Base-by-base conservation (phyloP, 2,329 filamentous ascomycete species). In the Cladosporium sp. region DNA sequence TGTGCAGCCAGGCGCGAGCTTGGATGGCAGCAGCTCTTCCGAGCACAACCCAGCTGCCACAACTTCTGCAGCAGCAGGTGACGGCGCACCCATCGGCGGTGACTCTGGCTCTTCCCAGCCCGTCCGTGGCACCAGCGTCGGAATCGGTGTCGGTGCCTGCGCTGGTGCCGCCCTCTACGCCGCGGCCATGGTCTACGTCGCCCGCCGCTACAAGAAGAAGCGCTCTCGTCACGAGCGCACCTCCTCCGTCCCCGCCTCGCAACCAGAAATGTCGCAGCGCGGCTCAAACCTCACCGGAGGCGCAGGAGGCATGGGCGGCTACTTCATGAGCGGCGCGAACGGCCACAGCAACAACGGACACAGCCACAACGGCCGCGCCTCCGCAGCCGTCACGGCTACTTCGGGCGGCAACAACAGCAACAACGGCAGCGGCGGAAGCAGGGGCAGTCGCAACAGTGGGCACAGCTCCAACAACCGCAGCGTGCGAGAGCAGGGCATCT, bases 181-280 rank as follows among this genome's bases (percentile, higher is more conserved):
- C 63, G 88, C 86, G 11, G 90, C 88, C 67, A 95, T 96, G 91
- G 92, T 95, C 74, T 84, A 93, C 62, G 82, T 95, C 58, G 91
- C 91, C 43, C 84, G 90, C 54, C 82, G 91, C 53, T 95, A 95
- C 78, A 88, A 91, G 77, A 85, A 86, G 73, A 89, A 86, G 78
- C 75, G 82, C 43, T 52, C 58, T 46, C 58, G 59, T 29, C 88
- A 94, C 72, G 80, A 83, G 62, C 86, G 89, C 53, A 77, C 84
- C 46, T 88, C 83, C 76, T 94, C 88, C 39, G 72, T 92, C 43
- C 78, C 84, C 49, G 87, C 81, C 73, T 89, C 85, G 36, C 71
- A 87, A 54, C 77, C 75, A 57, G 66, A 63, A 57, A 71, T 62
- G 72, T 71, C 67, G 29, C 64, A 72, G 49, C 59, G 63, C 39